phyloP scores from a whole-genome alignment of 2,329 filamentous ascomycete species.

The Fusarium sp. region DNA sequence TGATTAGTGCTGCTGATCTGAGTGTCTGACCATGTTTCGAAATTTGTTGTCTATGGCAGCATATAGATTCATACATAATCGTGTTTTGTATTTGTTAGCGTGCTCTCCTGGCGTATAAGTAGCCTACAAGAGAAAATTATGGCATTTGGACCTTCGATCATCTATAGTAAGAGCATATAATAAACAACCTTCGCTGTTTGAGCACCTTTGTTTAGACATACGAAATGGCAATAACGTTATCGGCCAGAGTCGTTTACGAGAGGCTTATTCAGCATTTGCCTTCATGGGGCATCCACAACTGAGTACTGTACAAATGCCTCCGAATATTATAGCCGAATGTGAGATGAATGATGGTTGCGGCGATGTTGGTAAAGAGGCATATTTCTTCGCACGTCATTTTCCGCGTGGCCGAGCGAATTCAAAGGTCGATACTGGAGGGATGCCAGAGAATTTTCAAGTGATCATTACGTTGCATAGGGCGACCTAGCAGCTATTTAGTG shows the following conservation, averaged over 20 bases:
- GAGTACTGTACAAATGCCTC: neutral
- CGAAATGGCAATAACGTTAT: slow-evolving; percentile 15
- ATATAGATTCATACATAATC: neutral
- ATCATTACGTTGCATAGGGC: neutral
- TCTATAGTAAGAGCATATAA: neutral
- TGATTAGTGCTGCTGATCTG: neutral
- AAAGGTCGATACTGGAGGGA: neutral
- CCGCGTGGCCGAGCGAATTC: slow-evolving; percentile 11
- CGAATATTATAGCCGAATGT: neutral
- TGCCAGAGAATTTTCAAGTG: neutral
- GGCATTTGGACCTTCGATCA: neutral
- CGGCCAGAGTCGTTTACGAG: neutral
- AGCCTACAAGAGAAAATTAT: neutral
- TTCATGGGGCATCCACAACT: neutral
- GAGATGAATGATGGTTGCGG: slow-evolving; percentile 1
- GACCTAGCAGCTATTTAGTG: neutral
- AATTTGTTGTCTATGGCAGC: neutral
- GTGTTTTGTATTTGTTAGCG: neutral
- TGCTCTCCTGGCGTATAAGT: neutral
- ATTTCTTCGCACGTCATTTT: slow-evolving; percentile 18
- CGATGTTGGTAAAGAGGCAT: neutral
- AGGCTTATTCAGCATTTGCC: slow-evolving; percentile 24
- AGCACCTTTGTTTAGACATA: neutral
- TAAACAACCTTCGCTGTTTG: neutral
- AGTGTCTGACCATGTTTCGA: neutral